Percentiles rank a stretch among this genome's conserved stretches.
Conservation (phyloP, 2,329 filamentous ascomycete genomes). For the Sporothrix luriei region DNA sequence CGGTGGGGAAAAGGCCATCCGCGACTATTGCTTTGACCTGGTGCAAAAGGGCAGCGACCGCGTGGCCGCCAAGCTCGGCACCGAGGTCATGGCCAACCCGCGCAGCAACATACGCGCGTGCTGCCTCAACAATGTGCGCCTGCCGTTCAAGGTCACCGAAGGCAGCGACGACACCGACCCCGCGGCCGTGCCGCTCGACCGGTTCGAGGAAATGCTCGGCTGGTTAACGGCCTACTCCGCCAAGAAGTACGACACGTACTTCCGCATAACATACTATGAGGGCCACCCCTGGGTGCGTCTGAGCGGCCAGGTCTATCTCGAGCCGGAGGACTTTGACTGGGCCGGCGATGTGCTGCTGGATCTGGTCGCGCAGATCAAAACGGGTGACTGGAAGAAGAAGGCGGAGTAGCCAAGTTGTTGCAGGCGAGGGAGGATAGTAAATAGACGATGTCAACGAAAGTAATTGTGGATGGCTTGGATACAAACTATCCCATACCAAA, state of each 20-base stretch:
- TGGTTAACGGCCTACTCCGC: slow-evolving; percentile 47
- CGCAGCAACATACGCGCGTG: slow-evolving; percentile 58
- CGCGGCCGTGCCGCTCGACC: slow-evolving; percentile 33
- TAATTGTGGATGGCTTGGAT: neutral
- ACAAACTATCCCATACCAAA: too few relatives aligned
- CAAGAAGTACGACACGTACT: slow-evolving; percentile 57
- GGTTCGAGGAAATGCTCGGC: slow-evolving; percentile 42
- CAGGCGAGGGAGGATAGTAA: neutral
- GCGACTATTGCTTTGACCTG: slow-evolving; percentile 58
- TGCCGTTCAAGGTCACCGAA: slow-evolving; percentile 50
- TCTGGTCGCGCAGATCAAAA: slow-evolving; percentile 34
- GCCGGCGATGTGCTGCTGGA: slow-evolving; percentile 53
- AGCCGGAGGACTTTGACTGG: slow-evolving; percentile 66
- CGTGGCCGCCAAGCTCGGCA: slow-evolving; percentile 61
- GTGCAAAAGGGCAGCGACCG: slow-evolving; percentile 58
- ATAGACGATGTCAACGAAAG: neutral
- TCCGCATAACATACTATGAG: slow-evolving; percentile 59
- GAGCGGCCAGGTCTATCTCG: slow-evolving; percentile 69
- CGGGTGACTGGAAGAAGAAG: slow-evolving; percentile 34
- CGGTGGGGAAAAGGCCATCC: slow-evolving; percentile 66
- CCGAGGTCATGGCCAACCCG: slow-evolving; percentile 62
- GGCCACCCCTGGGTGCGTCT: slow-evolving; percentile 63
- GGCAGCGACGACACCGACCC: slow-evolving; percentile 20
- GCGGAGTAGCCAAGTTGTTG: neutral
- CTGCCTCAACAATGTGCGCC: slow-evolving; percentile 63